Percentiles rank a stretch among this genome's conserved stretches.
Evolutionary conservation across 2,329 filamentous ascomycete species (phyloP).

Genomic region (Hypocreales sp.): DNA sequence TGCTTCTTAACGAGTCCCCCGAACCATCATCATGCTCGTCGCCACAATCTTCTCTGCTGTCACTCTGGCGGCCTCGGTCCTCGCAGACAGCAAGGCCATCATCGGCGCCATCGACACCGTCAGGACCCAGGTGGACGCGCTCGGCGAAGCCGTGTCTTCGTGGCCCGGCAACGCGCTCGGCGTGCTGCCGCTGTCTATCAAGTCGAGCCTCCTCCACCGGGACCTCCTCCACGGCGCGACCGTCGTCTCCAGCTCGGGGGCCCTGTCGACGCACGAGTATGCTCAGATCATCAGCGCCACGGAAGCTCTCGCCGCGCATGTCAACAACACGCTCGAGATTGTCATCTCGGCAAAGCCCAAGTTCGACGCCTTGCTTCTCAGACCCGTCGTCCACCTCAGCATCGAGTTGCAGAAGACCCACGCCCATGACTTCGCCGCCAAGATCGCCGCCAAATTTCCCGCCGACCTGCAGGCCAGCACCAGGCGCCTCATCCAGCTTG

Average conservation of each 20-base stretch:
- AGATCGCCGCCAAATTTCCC: slow-evolving; percentile 24
- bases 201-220: slow-evolving; percentile 21
- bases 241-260: slow-evolving; percentile 18
- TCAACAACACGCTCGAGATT: slow-evolving; percentile 21
- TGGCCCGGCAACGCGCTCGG: slow-evolving; percentile 23
- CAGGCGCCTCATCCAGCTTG: slow-evolving; percentile 17
- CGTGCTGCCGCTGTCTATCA: slow-evolving; percentile 22
- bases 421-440: slow-evolving; percentile 19
- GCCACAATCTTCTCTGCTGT: too few species aligned
- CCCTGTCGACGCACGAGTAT: slow-evolving; percentile 21
- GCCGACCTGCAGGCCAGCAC: slow-evolving; percentile 15
- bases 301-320: slow-evolving; percentile 16
- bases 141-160: slow-evolving; percentile 18
- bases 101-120: slow-evolving; percentile 19
- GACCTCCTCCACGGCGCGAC: slow-evolving; percentile 22
- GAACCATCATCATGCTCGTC: too few species aligned
- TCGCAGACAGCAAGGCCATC: slow-evolving; percentile 18
- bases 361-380: slow-evolving; percentile 26
- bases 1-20: too few species aligned
- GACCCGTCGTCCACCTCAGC: slow-evolving; percentile 26
- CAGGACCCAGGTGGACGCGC: slow-evolving; percentile 14
- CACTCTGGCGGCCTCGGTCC: too few species aligned
- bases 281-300: slow-evolving; percentile 22
- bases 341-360: slow-evolving; percentile 23
- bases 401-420: slow-evolving; percentile 23